Conservation (phyloP, 441 rosid species). For the Adansonia gregorii region DNA sequence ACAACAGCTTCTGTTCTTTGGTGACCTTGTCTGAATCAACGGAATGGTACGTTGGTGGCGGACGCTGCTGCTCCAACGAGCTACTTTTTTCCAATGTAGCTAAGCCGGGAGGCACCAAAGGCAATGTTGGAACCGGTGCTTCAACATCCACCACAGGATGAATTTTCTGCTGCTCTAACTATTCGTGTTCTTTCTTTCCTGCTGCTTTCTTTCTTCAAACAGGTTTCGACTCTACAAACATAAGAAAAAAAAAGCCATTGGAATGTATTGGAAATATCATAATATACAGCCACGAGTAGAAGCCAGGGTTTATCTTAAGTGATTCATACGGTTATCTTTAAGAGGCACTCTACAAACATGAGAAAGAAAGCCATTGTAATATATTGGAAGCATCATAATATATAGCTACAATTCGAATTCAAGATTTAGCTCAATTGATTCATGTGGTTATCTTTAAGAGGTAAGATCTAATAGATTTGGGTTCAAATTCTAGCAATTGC, state of each 20-base stretch:
- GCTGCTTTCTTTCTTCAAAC: neutral
- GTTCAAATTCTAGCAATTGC: too few relatives aligned
- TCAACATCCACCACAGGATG: slow-evolving; percentile 49
- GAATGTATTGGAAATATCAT: neutral
- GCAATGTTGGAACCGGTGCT: slow-evolving; percentile 37
- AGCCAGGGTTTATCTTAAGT: too few relatives aligned
- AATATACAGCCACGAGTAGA: slow-evolving; percentile 12
- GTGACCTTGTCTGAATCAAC: slow-evolving; percentile 25
- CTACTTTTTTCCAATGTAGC: slow-evolving; percentile 36
- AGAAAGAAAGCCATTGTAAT: neutral
- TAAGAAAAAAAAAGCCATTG: neutral
- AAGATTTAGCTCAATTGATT: too few relatives aligned
- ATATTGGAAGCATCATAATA: slow-evolving; percentile 6
- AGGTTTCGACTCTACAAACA: too few relatives aligned
- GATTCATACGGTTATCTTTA: too few relatives aligned
- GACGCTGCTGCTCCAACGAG: slow-evolving; percentile 22
- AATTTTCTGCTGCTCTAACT: slow-evolving; percentile 40
- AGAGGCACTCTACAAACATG: neutral
- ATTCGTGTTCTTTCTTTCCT: neutral
- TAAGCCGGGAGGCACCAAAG: slow-evolving; percentile 39
- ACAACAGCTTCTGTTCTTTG: slow-evolving; percentile 36
- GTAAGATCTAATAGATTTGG: too few relatives aligned
- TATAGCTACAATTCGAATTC: neutral
- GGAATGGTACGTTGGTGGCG: slow-evolving; percentile 35
- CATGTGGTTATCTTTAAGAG: too few relatives aligned